phyloP scores from a whole-genome alignment of 2,329 filamentous ascomycete genomes.

The Ceratocystiopsis brevicomis region DNA sequence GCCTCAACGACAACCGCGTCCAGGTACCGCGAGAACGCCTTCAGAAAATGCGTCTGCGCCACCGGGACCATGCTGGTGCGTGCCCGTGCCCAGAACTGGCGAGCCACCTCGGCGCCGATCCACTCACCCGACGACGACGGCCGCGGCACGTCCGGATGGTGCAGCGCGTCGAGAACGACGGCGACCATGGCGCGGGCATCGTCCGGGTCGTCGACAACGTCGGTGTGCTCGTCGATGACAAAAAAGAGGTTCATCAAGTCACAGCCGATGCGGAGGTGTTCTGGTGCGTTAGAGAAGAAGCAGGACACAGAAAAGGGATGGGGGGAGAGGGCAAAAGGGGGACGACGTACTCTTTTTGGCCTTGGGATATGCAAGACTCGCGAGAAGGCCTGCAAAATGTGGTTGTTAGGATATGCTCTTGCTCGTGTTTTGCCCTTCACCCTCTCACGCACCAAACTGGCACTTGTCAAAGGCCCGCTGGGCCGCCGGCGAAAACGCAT shows the following conservation, averaged over 20 bases:
- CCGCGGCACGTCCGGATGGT: conserved; percentile 6
- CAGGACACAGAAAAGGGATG: too few relatives aligned
- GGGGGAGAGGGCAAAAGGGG: too few relatives aligned
- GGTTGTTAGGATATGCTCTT: too few relatives aligned
- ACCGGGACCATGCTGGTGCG: conserved; percentile 7
- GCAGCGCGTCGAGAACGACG: conserved; percentile 10
- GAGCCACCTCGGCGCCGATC: conserved; percentile 9
- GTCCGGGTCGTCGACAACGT: conserved; percentile 1
- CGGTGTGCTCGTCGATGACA: conserved; percentile 12
- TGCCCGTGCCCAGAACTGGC: conserved; percentile 13
- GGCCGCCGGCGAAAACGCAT: conserved; percentile 6
- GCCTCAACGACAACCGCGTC: conserved; percentile 11
- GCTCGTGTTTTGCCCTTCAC: too few relatives aligned
- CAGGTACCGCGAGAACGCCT: conserved; percentile 11
- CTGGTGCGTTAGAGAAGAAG: conserved; percentile 1
- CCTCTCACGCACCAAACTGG: conserved; percentile 7
- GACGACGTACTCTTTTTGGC: background rate
- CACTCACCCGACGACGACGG: conserved; percentile 8
- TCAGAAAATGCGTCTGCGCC: conserved; percentile 11
- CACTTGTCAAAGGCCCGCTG: conserved; percentile 10
- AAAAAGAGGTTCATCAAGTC: conserved; percentile 15
- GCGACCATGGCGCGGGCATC: conserved; percentile 4
- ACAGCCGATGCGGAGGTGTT: conserved; percentile 7
- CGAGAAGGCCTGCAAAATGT: conserved; percentile 8
- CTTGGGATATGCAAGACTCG: background rate